A percentile compares a stretch with the other conserved stretches of the same genome.
These are phyloP conservation scores for Cladophialophora carrionii DNA, from an alignment of 2,329 filamentous ascomycete genomes.

Conservation along the genomic window DNA sequence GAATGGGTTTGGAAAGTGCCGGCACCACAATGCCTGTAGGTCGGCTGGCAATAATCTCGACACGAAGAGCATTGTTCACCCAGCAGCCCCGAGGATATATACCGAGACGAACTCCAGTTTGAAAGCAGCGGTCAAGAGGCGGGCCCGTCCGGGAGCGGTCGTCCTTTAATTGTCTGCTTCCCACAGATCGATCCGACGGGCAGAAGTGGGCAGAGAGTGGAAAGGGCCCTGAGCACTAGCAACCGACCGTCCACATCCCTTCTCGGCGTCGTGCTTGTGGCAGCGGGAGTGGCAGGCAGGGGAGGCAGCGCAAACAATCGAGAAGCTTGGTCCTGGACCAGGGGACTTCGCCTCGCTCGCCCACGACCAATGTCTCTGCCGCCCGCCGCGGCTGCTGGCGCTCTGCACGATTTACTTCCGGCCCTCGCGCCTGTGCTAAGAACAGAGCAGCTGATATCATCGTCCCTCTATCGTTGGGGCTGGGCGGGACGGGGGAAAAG, in stretches of 20 bases:
- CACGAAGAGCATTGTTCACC: constrained; percentile 14
- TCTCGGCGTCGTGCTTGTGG: constrained; percentile 2
- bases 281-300: not conserved
- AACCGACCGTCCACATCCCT: constrained; percentile 8
- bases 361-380: constrained; percentile 15
- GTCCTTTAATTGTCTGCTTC: constrained; percentile 21
- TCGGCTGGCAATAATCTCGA: constrained; percentile 4
- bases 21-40: constrained; percentile 10
- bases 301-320: constrained; percentile 24
- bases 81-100: constrained; percentile 3
- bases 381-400: constrained; percentile 27
- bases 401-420: constrained; percentile 24
- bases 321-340: constrained; percentile 12
- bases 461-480: constrained; percentile 1
- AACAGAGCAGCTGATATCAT: constrained; percentile 31
- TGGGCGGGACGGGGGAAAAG: constrained; percentile 5
- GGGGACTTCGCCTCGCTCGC: constrained; percentile 23
- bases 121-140: constrained; percentile 33
- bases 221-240: constrained; percentile 13
- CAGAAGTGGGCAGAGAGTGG: constrained; percentile 23
- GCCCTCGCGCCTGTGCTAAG: constrained; percentile 7
- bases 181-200: constrained; percentile 16
- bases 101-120: constrained; percentile 2
- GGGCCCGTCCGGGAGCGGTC: constrained; percentile 24
- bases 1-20: not conserved